Conservation (phyloP, 495 filamentous ascomycete species). For the Penicillium daleae region DNA sequence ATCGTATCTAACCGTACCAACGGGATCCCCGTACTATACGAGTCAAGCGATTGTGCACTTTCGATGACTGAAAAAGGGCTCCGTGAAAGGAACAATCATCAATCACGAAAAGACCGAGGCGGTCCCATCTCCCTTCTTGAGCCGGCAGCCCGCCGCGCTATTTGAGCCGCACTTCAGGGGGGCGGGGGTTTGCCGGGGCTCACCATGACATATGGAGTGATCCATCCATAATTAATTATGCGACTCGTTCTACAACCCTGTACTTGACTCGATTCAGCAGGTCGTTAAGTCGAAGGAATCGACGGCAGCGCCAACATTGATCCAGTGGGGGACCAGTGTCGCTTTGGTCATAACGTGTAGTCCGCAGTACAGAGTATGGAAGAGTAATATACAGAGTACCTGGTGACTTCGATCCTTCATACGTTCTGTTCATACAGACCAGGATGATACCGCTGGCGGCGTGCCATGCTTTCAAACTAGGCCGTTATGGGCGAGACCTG, state of each 20-base stretch:
- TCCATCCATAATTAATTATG: neutral
- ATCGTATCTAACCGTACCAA: neutral
- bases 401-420: neutral
- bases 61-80: neutral
- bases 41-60: neutral
- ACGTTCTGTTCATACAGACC: neutral
- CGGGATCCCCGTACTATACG: neutral
- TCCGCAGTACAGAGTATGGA: neutral
- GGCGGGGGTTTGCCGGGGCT: neutral
- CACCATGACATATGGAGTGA: neutral
- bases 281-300: neutral
- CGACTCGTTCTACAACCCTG: neutral
- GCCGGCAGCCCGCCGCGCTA: neutral
- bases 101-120: neutral
- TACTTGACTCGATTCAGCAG: neutral
- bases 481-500: neutral
- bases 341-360: neutral
- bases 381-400: neutral
- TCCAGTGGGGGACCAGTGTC: neutral
- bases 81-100: neutral
- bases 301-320: neutral
- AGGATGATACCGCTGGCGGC: neutral
- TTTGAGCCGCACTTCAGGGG: neutral
- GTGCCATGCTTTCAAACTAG: neutral
- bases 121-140: neutral